Base-by-base conservation (phyloP, 1,284 basidiomycete species). In the Cryptococcus sp. region DNA sequence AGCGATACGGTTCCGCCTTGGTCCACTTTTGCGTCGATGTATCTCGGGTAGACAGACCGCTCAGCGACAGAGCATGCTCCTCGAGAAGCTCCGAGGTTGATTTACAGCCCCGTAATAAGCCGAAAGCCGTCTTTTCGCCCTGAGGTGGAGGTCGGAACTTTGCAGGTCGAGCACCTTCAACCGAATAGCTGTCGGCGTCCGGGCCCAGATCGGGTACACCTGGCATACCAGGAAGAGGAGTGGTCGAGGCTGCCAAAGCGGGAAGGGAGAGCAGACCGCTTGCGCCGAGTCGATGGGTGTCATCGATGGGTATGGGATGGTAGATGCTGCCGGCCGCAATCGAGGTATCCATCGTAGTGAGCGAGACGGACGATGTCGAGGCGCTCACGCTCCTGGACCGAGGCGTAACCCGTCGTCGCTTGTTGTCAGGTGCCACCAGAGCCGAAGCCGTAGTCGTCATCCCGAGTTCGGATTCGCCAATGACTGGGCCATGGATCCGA, bases 241-340 rank as follows among this genome's bases (percentile, higher is more conserved):
- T 24, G 3, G 39, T 31, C 2, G 47, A 32, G 0, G 56, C 26
- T 4, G 47, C 43, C 10, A 34, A 33, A 7, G 57, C 39, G 34
- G 53, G 50, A 23, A 77, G 70, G 31, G 77, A 77, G 40, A 81
- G 74, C 38, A 81, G 63, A 16, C 77, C 78, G 7, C 79, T 78
- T 43, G 89, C 88, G 9, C 92, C 92, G 39, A 92, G 79, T 18
- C 88, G 83, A 48, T 81, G 68, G 0, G 88, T 92, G 3, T 84
- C 82, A 63, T 94, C 87, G 2, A 69, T 68, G 1, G 86, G 82
- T 1, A 94, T 79, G 2, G 85, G 82, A 62, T 83, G 89, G 68
- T 82, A 90, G 23, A 21, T 6, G 21, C 24, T 16, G 35, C 37
- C 25, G 25, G 37, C 16, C 12, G 5, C n/a, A 16, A 40, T 18